Conservation (phyloP, 1,284 basidiomycete genomes). For the Leccinum fuscescens region DNA sequence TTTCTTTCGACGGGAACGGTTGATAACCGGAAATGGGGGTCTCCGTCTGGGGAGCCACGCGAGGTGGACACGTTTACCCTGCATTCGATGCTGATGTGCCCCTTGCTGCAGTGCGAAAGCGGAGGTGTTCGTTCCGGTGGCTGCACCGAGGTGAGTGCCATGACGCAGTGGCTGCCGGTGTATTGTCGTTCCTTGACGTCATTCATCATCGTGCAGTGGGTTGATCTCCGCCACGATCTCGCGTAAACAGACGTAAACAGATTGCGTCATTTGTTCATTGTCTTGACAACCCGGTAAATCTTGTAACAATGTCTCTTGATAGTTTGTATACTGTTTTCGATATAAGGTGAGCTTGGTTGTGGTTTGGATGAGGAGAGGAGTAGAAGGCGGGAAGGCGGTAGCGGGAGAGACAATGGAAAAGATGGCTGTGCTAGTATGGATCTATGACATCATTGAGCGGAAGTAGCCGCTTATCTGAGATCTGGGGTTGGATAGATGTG, state of each 20-base stretch:
- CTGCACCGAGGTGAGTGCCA: conserved; percentile 67
- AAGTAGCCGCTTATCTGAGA: conserved; percentile 32
- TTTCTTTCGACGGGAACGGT: background rate
- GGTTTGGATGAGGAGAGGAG: background rate
- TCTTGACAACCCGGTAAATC: conserved; percentile 29
- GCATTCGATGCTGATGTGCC: conserved; percentile 18
- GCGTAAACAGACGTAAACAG: conserved; percentile 32
- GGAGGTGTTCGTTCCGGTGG: conserved; percentile 78
- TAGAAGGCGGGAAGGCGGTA: background rate
- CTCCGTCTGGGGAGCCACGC: conserved; percentile 15
- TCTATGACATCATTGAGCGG: conserved; percentile 34
- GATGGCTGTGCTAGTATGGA: conserved; percentile 1
- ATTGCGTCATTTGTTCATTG: conserved; percentile 32
- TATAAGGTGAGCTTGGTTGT: background rate
- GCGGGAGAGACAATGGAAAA: background rate
- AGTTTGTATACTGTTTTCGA: background rate
- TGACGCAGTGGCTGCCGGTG: conserved; percentile 22
- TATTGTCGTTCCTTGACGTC: conserved; percentile 26
- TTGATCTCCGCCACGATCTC: conserved; percentile 49
- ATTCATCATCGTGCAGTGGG: conserved; percentile 32
- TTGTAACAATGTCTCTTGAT: background rate
- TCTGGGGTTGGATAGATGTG: conserved; percentile 32
- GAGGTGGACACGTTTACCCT: conserved; percentile 16
- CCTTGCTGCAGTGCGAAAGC: conserved; percentile 54
- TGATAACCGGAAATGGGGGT: conserved; percentile 21